These are phyloP conservation scores for Capsella bursapastoris DNA, from an alignment of 345 rosid genomes.

Conservation along the genomic window DNA sequence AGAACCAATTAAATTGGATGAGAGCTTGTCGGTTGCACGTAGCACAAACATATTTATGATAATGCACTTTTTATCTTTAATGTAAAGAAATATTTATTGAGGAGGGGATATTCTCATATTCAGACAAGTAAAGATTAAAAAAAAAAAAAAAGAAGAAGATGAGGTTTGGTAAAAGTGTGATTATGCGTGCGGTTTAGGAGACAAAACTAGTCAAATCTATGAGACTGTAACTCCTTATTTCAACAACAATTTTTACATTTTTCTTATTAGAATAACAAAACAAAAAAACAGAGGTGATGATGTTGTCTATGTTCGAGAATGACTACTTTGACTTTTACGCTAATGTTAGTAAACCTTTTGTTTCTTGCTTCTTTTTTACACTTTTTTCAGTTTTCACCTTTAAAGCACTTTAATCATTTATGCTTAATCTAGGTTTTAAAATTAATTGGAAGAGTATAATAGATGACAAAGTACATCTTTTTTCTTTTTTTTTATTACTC, in stretches of 20 bases:
- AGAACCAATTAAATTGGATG: conserved; percentile 8
- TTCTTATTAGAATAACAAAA: not conserved
- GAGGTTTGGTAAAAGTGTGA: conserved; percentile 41
- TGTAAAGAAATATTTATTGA: conserved; percentile 29
- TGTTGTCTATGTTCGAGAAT: conserved; percentile 43
- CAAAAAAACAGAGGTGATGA: conserved; percentile 41
- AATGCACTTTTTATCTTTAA: conserved; percentile 23
- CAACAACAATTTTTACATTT: conserved; percentile 35
- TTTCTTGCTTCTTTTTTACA: conserved; percentile 3
- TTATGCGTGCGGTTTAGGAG: conserved; percentile 43
- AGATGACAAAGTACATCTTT: no score
- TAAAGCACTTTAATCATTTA: not conserved
- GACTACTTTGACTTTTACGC: conserved; percentile 40
- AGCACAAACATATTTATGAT: conserved; percentile 37
- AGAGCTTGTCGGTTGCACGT: conserved; percentile 36
- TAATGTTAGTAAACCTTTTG: conserved; percentile 27
- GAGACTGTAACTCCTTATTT: conserved; percentile 35
- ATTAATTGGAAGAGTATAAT: no score
- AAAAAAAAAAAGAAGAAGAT: conserved; percentile 7
- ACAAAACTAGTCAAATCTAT: conserved; percentile 37
- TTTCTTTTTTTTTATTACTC: no score
- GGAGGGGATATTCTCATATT: conserved; percentile 11
- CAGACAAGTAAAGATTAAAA: conserved; percentile 19
- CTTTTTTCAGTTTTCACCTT: conserved; percentile 22
- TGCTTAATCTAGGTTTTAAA: not conserved